Base-by-base conservation (phyloP, 768 basidiomycete species). In the Kwoniella dejecticola region DNA sequence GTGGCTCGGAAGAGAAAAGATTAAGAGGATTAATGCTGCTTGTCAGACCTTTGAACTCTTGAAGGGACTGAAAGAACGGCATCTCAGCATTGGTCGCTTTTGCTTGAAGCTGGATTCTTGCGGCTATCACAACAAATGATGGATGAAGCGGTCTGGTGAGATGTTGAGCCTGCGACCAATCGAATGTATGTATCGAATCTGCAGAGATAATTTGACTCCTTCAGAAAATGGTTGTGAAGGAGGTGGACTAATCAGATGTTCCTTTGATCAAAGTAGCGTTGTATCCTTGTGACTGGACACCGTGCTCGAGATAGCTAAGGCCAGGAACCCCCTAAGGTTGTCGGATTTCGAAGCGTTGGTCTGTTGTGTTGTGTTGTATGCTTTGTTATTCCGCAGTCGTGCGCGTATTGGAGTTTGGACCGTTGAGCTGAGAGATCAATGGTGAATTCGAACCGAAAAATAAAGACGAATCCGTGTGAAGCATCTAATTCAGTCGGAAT, bases 21-120 rank as follows among this genome's bases (percentile, higher is more conserved):
- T 71, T 71, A 40, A 71, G 62, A 11, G 69, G 69, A 53, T 68
- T 68, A 41, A 68, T 55, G 17, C 48, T 53, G 40, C 21, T 61
- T 6, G 59, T 45, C 6, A 65, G 49, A 30, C 45, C 56, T 54
- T 66, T 68, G 31, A 71, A 38, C 36, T 66, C 67, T 29, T 45
- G 58, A 45, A 71, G 56, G 19, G 61, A 60, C 47, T 64, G 64
- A 19, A 71, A 62, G 60, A 62, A 52, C 64, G 31, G 58, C 58
- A 60, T 60, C 11, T 36, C 23, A 36, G 24, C 23, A n/a, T 21
- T 23, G n/a, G 6, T 47, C 4, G 24, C 13, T 12, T 12, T 47
- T 24, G 46, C 12, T 47, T 47, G 15, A 27, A 44, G 19, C 19
- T 21, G 5, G 41, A 21, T 23, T 47, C 24, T 23, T 21, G 24